Evolutionary conservation across 306 rosid genomes (phyloP).

Genomic region (Trichosanthes cucumerina): DNA sequence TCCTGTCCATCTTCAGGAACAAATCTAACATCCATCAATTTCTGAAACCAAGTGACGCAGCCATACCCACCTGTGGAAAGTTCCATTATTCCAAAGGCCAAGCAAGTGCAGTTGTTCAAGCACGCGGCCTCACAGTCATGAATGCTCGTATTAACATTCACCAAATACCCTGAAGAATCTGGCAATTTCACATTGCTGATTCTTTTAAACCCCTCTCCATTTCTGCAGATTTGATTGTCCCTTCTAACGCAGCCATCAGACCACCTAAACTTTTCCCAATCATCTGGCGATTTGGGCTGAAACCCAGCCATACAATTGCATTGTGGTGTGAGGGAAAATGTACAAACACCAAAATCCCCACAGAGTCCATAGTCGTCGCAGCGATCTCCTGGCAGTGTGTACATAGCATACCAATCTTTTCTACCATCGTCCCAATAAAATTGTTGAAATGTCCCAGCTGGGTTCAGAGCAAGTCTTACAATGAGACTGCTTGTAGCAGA

Average conservation of each 20-base stretch:
- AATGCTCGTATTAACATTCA: not conserved
- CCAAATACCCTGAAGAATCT: not conserved
- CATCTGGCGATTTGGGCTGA: not conserved
- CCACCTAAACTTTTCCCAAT: constrained; percentile 11
- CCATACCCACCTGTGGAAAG: constrained; percentile 1
- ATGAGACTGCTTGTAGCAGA: constrained; percentile 16
- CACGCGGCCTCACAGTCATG: constrained; percentile 15
- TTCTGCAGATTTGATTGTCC: not conserved
- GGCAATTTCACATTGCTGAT: not conserved
- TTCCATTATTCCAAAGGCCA: constrained; percentile 14
- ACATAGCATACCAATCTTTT: constrained; percentile 22
- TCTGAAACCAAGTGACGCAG: constrained; percentile 24
- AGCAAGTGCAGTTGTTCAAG: constrained; percentile 21
- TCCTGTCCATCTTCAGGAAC: not conserved
- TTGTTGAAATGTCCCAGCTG: constrained; percentile 28
- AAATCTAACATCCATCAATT: constrained; percentile 18
- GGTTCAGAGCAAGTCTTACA: constrained; percentile 25
- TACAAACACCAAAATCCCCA: constrained; percentile 32
- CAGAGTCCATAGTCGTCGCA: constrained; percentile 40
- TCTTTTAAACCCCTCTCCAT: constrained; percentile 13
- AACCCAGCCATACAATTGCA: constrained; percentile 10
- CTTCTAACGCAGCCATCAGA: constrained; percentile 8
- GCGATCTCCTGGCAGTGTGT: constrained; percentile 20
- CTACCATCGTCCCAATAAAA: constrained; percentile 26
- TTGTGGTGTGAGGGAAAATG: not conserved